Percentiles rank a stretch among this genome's conserved stretches.
Conservation (phyloP, 2,329 filamentous ascomycete species). For the Xylaria sp. region DNA sequence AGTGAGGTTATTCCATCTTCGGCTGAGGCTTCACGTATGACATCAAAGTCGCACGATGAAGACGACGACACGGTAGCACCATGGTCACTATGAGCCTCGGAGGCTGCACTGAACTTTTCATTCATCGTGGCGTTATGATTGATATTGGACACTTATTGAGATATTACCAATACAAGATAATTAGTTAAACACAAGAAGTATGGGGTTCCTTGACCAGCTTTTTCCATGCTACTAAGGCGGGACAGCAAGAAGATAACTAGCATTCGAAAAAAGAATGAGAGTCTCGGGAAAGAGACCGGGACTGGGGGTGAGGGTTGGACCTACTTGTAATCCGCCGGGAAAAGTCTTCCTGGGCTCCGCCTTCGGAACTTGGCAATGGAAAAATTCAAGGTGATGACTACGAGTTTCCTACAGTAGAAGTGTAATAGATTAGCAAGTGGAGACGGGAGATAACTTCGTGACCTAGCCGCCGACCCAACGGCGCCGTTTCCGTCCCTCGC, state of each 20-base stretch:
- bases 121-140: slow-evolving; percentile 39
- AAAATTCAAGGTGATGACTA: slow-evolving; percentile 18
- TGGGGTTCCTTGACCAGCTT: slow-evolving; percentile 5
- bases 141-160: slow-evolving; percentile 32
- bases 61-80: slow-evolving; percentile 35
- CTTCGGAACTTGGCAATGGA: slow-evolving; percentile 40
- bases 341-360: slow-evolving; percentile 38
- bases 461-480: slow-evolving; percentile 36
- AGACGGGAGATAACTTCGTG: slow-evolving; percentile 18
- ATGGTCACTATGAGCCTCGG: slow-evolving; percentile 37
- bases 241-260: slow-evolving; percentile 6
- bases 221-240: slow-evolving; percentile 18
- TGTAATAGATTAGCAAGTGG: slow-evolving; percentile 25
- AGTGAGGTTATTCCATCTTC: slow-evolving; percentile 22
- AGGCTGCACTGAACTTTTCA: slow-evolving; percentile 37
- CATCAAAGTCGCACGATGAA: slow-evolving; percentile 34
- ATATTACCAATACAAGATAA: slow-evolving; percentile 26
- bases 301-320: not conserved
- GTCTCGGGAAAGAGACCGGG: not conserved
- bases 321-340: slow-evolving; percentile 21
- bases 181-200: slow-evolving; percentile 24
- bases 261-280: slow-evolving; percentile 2
- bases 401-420: not conserved
- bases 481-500: slow-evolving; percentile 42
- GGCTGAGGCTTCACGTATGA: slow-evolving; percentile 16